Evolutionary conservation across 192 early-diverging fungal species (phyloP).

Genomic region (Gaertneriomyces semiglobifer): DNA sequence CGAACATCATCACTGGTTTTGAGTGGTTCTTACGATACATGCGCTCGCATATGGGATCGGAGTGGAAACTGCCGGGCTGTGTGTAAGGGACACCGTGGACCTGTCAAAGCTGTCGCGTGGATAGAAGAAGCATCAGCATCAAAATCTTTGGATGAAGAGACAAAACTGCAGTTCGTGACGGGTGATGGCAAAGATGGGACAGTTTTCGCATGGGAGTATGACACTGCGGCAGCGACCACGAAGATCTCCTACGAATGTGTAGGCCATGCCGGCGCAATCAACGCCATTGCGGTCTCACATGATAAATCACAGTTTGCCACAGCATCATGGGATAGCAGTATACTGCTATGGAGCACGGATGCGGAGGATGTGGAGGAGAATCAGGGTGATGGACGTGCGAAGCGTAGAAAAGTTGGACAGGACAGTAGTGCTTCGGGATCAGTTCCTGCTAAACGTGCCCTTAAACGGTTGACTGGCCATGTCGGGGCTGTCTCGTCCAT

Average conservation of each 20-base stretch:
- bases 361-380: conserved; percentile 32
- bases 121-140: conserved; percentile 22
- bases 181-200: conserved; percentile 18
- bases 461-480: conserved; percentile 61
- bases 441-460: conserved; percentile 10
- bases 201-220: conserved; percentile 23
- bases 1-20: conserved; percentile 37
- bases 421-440: conserved; percentile 36
- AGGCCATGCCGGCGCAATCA: conserved; percentile 79
- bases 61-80: conserved; percentile 38
- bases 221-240: neutral
- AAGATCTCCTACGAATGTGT: conserved; percentile 30
- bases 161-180: conserved; percentile 9
- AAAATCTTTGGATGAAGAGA: neutral
- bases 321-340: conserved; percentile 72
- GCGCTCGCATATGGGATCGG: conserved; percentile 78
- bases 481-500: conserved; percentile 72
- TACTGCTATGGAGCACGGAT: conserved; percentile 69
- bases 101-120: conserved; percentile 77
- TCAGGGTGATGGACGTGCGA: conserved; percentile 8
- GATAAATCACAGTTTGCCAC: conserved; percentile 54
- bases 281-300: conserved; percentile 64
- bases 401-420: conserved; percentile 20
- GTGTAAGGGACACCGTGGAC: conserved; percentile 63
- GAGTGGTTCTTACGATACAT: conserved; percentile 81